Base-by-base conservation (phyloP, 2,329 filamentous ascomycete species). In the Purpureocillium takamizusanense region DNA sequence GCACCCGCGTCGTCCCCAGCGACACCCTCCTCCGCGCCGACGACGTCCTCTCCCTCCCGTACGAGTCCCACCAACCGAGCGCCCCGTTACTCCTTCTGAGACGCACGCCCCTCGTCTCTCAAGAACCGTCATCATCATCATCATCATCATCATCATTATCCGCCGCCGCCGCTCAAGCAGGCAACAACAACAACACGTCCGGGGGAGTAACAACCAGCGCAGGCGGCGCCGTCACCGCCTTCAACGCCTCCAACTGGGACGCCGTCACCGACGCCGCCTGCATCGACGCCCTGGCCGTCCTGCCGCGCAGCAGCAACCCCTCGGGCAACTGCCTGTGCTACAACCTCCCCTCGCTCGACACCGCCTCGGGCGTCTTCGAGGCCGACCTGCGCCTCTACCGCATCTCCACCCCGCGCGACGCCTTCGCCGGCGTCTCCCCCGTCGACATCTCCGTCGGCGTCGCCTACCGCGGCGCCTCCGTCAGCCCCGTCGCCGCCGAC, bases 311-410 rank as follows among this genome's bases (percentile, higher is more conserved):
- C 31, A 72, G 74, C 17, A 90, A 89, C 48, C 83, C 83, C 5
- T 82, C 83, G 9, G 86, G 86, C 36, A 75, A 86, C 35, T 82
- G 81, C 42, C 76, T 86, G 35, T 94, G 86, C 71, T 92, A 90
- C 65, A 94, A 92, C 56, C 61, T 94, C 17, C 79, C 81, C 0
- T 76, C 75, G 30, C 70, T 87, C 41, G 74, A 90, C 61, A 76
- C 74, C 49, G 59, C 60, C 4, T 79, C 74, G 1, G 85, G 85
- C 23, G 65, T 78, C 13, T 92, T 92, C 55, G 75, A 84, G 59
- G 84, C 85, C 23, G 86, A 92, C 55, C 60, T 92, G 36, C 72
- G 85, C 38, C 65, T 92, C 42, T 92, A 79, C 62, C 78, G 81
- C 57, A 62, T 89, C 34, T 78, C 77, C 6, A 60, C 71, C 1